phyloP scores from a whole-genome alignment of 2,329 filamentous ascomycete genomes.

The Diaporthe vaccinii region DNA sequence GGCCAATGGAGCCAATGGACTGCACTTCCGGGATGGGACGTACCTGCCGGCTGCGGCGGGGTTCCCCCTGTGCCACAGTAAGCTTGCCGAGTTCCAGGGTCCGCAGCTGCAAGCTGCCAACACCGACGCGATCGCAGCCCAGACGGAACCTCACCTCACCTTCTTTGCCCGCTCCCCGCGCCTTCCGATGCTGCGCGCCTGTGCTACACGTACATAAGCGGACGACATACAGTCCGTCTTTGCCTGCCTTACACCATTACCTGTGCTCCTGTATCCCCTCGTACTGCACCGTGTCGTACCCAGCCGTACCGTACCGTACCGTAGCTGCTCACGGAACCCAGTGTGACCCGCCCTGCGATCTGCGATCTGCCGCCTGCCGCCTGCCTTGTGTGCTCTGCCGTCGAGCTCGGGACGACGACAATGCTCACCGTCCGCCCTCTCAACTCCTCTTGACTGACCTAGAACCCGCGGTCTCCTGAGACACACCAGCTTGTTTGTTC shows the following conservation, averaged over 20 bases:
- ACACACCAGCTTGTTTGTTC: neutral
- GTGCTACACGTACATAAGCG: neutral
- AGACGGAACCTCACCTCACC: conserved; percentile 10
- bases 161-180: neutral
- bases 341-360: conserved; percentile 3
- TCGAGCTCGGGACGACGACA: conserved; percentile 18
- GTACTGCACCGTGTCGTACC: neutral
- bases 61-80: conserved; percentile 7
- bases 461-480: neutral
- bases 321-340: neutral
- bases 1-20: conserved; percentile 3
- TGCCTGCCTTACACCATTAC: neutral
- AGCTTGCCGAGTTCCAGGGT: neutral
- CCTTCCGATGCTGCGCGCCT: conserved; percentile 12
- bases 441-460: conserved; percentile 2
- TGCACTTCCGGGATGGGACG: neutral
- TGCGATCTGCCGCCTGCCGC: neutral
- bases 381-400: conserved; percentile 17
- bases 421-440: conserved; percentile 5
- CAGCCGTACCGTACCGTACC: too few species aligned
- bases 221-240: neutral
- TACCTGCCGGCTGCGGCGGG: conserved; percentile 2
- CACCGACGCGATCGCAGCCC: neutral
- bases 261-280: neutral
- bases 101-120: neutral